phyloP scores from a whole-genome alignment of 208 protist genomes.

The Leishmania tropica region DNA sequence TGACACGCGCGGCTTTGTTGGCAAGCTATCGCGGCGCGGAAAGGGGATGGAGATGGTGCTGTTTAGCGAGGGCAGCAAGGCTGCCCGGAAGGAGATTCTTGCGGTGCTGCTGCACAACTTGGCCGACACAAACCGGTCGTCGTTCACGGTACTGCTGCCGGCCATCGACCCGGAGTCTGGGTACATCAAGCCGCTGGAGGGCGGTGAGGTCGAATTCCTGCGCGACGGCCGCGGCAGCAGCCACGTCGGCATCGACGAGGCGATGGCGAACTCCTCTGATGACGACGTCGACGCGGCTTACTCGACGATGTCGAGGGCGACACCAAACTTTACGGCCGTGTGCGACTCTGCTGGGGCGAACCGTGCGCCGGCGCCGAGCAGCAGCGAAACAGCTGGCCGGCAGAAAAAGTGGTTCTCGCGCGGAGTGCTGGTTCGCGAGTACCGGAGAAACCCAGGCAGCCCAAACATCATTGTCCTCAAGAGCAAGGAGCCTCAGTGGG shows the following conservation, averaged over 20 bases:
- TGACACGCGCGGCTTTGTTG: conserved; percentile 43
- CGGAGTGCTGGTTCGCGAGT: conserved; percentile 29
- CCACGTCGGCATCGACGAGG: conserved; percentile 14
- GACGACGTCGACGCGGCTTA: conserved; percentile 22
- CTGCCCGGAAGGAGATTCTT: conserved; percentile 41
- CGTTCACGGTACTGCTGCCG: conserved; percentile 47
- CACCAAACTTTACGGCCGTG: conserved; percentile 17
- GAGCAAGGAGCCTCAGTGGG: conserved; percentile 45
- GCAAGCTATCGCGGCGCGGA: conserved; percentile 34
- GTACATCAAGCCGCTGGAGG: conserved; percentile 44
- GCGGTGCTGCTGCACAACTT: conserved; percentile 31
- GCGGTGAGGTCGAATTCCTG: conserved; percentile 43
- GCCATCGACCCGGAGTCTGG: conserved; percentile 47
- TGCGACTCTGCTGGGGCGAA: neutral
- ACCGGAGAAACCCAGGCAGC: conserved; percentile 27
- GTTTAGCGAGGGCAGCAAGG: conserved; percentile 46
- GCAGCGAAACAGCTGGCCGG: neutral
- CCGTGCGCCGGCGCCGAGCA: neutral
- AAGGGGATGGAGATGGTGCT: conserved; percentile 41
- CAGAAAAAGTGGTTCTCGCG: conserved; percentile 30
- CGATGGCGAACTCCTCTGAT: conserved; percentile 25
- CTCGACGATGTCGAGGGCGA: conserved; percentile 15
- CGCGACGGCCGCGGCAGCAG: conserved; percentile 35
- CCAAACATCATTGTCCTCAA: conserved; percentile 41
- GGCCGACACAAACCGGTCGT: conserved; percentile 31